Percentiles rank a stretch among this genome's conserved stretches.
These are phyloP conservation scores for Stephanocyclus meneghinianus DNA, from an alignment of 352 stramenopile genomes.

Conservation along the genomic window DNA sequence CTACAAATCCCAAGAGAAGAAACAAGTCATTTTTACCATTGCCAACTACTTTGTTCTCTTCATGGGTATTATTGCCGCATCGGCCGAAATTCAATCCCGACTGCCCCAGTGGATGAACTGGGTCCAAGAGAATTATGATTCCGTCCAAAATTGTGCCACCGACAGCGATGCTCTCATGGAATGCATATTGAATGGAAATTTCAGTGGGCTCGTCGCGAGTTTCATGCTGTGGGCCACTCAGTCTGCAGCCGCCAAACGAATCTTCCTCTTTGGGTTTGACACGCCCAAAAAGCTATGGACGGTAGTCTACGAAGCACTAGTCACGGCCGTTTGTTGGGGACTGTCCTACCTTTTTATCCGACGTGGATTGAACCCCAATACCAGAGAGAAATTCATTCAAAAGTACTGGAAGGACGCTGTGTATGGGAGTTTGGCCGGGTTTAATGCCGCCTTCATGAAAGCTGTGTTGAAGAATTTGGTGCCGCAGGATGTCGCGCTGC, in stretches of 20 bases:
- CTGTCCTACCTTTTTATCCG: conserved; percentile 81
- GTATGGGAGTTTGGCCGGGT: conserved; percentile 82
- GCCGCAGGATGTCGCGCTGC: conserved; percentile 60
- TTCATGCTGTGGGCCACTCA: conserved; percentile 77
- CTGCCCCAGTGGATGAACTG: conserved; percentile 66
- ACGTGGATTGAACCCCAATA: conserved; percentile 81
- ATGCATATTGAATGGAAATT: conserved; percentile 76
- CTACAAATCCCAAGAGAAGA: conserved; percentile 60
- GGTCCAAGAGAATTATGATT: conserved; percentile 73
- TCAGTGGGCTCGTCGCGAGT: conserved; percentile 75
- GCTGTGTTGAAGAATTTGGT: conserved; percentile 82
- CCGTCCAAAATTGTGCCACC: conserved; percentile 76
- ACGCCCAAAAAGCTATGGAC: conserved; percentile 77
- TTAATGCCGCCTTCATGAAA: conserved; percentile 84
- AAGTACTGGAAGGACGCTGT: conserved; percentile 85
- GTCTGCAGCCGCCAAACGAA: conserved; percentile 65
- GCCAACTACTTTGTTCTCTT: conserved; percentile 82
- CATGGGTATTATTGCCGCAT: conserved; percentile 75
- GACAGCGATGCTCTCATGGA: conserved; percentile 76
- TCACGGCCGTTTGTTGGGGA: conserved; percentile 79
- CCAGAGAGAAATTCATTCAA: conserved; percentile 69
- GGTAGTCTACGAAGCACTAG: conserved; percentile 78
- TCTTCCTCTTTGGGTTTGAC: conserved; percentile 84
- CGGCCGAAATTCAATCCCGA: conserved; percentile 77
- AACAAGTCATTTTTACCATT: conserved; percentile 78